Evolutionary conservation across 345 rosid genomes (phyloP).

Genomic region (Atalantia buxifolia): DNA sequence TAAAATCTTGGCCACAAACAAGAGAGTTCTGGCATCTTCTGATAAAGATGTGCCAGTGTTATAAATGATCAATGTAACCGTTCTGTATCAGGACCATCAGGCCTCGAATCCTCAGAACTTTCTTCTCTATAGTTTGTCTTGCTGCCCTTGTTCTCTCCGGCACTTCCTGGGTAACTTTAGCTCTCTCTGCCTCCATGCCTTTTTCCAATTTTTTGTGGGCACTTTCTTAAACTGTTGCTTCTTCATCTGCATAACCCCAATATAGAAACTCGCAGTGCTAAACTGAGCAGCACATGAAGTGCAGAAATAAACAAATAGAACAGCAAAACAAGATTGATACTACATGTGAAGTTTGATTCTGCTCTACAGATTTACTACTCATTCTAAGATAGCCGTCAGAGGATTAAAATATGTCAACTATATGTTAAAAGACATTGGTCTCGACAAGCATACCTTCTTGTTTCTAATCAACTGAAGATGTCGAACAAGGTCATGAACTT

Average conservation of each 20-base stretch:
- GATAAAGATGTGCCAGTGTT: too few relatives aligned
- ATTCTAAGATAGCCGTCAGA: background rate
- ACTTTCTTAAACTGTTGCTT: constrained; percentile 52
- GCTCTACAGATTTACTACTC: background rate
- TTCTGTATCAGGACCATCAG: constrained; percentile 8
- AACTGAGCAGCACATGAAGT: too few relatives aligned
- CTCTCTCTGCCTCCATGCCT: constrained; percentile 45
- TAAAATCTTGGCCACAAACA: too few relatives aligned
- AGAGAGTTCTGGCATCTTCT: too few relatives aligned
- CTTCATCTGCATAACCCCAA: too few relatives aligned
- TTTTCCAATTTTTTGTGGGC: constrained; percentile 49
- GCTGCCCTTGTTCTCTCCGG: constrained; percentile 60
- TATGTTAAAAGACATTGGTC: background rate
- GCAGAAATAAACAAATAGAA: too few relatives aligned
- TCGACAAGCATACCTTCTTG: constrained; percentile 51
- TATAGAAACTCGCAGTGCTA: too few relatives aligned
- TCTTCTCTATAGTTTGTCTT: constrained; percentile 72
- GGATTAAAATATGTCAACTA: background rate
- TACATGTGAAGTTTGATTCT: background rate
- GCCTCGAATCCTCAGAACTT: constrained; percentile 26
- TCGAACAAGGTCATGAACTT: constrained; percentile 50
- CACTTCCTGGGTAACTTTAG: constrained; percentile 68
- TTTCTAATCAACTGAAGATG: constrained; percentile 51
- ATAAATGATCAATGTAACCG: background rate
- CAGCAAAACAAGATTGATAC: background rate